Base-by-base conservation (phyloP, 2,329 filamentous ascomycete genomes). In the Cladophialophora chaetospira region DNA sequence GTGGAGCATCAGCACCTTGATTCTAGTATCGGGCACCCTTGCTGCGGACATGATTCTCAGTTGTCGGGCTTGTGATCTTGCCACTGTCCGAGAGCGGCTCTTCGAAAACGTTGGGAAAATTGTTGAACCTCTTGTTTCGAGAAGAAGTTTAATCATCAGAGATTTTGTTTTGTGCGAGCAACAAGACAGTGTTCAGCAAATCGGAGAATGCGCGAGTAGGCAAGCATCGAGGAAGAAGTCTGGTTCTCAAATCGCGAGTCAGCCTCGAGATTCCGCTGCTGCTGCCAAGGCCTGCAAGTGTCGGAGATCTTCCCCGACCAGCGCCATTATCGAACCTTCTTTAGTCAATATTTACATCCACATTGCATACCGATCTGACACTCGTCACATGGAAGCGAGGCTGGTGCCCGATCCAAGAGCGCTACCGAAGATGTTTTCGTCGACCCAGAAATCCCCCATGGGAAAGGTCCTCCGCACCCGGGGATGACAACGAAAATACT, bases 1-100 rank as follows among this genome's bases (percentile, higher is more conserved):
- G 67, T 92, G 88, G 25, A 92, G 80, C 87, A 91, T 90, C 42
- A 92, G 78, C 62, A 92, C 86, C 72, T 86, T 89, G 53, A 79
- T 43, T n/a, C 21, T 23, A 36, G 45, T 6, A 6, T 29, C n/a
- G 8, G 55, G 47, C 23, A 51, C 54, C 43, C 48, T 58, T 21
- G 54, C 48, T 8, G 60, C 40, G 35, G 60, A 54, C 60, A 62
- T 62, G 9, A 60, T 58, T 26, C 48, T 17, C 15, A 57, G 49
- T 29, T 53, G 17, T 49, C 53, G 42, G 2, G 19, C 11, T 43
- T 35, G 54, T n/a, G 31, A 19, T 33, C 5, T 21, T 28, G 43
- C 13, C 40, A 36, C 21, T 21, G 21, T 38, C 6, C 8, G 11
- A 13, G 31, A 21, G 26, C 4, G 25, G n/a, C 6, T 25, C 19